Conservation (phyloP, 208 protist species). For the Herpetomonas tarakana region DNA sequence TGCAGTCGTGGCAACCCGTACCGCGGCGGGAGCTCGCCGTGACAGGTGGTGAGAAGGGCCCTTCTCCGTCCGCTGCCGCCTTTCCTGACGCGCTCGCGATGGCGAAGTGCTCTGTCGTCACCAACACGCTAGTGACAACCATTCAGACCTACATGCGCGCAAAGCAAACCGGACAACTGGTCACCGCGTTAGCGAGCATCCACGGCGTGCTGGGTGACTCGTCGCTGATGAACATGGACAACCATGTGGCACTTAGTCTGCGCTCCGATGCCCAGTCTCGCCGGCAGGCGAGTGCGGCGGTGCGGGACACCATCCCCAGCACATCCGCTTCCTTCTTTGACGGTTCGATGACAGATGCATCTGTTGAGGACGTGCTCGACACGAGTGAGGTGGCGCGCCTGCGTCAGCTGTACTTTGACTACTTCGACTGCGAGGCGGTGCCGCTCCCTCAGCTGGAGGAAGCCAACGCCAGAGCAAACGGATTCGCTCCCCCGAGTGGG, state of each 20-base stretch:
- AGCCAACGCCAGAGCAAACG: not conserved
- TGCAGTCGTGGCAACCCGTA: conserved; percentile 27
- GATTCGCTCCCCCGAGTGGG: not conserved
- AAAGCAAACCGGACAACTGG: conserved; percentile 35
- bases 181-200: conserved; percentile 5
- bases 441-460: conserved; percentile 20
- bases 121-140: conserved; percentile 57
- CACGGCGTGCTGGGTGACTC: not conserved
- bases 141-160: conserved; percentile 69
- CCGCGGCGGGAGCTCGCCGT: not conserved
- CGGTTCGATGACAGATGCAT: too few relatives aligned
- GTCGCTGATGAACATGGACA: not conserved
- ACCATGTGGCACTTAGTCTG: not conserved
- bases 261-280: not conserved
- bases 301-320: too few relatives aligned
- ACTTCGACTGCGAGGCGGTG: conserved; percentile 82
- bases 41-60: not conserved
- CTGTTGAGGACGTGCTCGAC: conserved; percentile 69
- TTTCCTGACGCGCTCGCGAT: conserved; percentile 40
- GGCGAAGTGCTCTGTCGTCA: conserved; percentile 72
- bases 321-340: too few relatives aligned
- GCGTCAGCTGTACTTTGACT: conserved; percentile 89
- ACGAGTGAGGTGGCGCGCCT: conserved; percentile 57
- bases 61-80: conserved; percentile 10
- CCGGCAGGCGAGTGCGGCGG: too few relatives aligned